Evolutionary conservation across 1,139 yeast genomes (phyloP), one percentile per base, ranked within the genome.

Genomic region (Saccharomyces pastorianus): DNA sequence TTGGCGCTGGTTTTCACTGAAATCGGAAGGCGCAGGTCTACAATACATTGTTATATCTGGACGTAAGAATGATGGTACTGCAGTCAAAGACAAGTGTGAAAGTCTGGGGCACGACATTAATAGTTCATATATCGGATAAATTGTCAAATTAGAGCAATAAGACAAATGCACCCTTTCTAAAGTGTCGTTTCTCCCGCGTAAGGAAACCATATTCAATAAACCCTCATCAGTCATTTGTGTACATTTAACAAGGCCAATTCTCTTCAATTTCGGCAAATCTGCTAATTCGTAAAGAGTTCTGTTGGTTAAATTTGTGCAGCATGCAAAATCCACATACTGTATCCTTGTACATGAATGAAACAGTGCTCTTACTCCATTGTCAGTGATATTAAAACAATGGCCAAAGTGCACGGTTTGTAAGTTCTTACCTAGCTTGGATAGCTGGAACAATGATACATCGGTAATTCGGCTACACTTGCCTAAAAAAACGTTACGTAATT

Each of bases 231-330:
- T 86, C 61, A 93, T 89, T 66, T 87, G 83, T 38, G 83, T 81
- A 71, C 99, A 93, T 70, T 91, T 91, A 28, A 93, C 99, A 54
- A 93, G 75, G 0, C 99, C 99, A 50, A 93, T 90, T 71, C 99
- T 81, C 65, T 95, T 82, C 61, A 93, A 76, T 65, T 87, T 84
- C 11, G 95, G 91, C 59, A 93, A 75, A 52, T 80, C 80, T 2
- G 96, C 83, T 60, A 93, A 74, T 64, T 87, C 96, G 51, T 81
- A 79, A 51, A 93, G 80, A 0, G 96, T 85, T 67, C 83, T 80
- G 71, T 93, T 91, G 1, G 98, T 91, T 55, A 93, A 77, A 69
- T 89, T 96, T 2, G 86, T 78, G 69, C 99, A 93, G 69, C 97
- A 90, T 20, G 98, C 98, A 60, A 93, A 81, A 73, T 93, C 99